Base-by-base conservation (phyloP, 1,139 yeast species). In the Zygosaccharomyces sapae region DNA sequence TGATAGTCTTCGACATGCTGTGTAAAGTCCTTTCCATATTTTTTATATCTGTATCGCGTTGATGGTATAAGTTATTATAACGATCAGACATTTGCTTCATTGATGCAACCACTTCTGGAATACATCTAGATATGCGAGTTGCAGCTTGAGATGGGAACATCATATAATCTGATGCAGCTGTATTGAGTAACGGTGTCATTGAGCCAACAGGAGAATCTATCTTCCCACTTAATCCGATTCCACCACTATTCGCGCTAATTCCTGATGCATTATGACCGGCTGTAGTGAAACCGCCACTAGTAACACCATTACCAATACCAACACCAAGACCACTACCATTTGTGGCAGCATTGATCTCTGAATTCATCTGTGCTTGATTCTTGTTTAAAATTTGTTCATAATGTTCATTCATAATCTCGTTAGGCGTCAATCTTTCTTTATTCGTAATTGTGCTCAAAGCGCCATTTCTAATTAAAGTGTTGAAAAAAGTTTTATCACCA, bases 391-490 rank as follows among this genome's bases (percentile, higher is more conserved):
- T 49, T 31, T 56, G 52, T 24, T 61, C 58, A 39, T 64, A 65
- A 24, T 59, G 57, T 38, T 59, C 61, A 33, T 62, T 64, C 46
- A 70, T 56, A 18, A 70, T 81, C 59, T 86, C 95, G 55, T 86
- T 86, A 1, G 89, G 88, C 0, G 88, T 79, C 50, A 80, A 75
- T 12, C 89, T 86, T 31, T 80, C 79, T 54, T 81, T 76, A 65
- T 92, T 90, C 36, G 80, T 76, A 38, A 89, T 72, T 55, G 84
- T 83, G 18, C 86, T 77, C 50, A 80, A 76, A 10, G 90, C 92
- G 55, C 84, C 86, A 65, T 86, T 83, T 35, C 79, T 76, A 12
- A 88, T 69, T 44, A 92, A 72, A 1, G 85, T 81, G 54, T 83
- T 81, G 57, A 86, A 84, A 53, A 92, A 81, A 59, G 81, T 81